Conservation (phyloP, 257 asterid species). For the Scutellaria barbata region DNA sequence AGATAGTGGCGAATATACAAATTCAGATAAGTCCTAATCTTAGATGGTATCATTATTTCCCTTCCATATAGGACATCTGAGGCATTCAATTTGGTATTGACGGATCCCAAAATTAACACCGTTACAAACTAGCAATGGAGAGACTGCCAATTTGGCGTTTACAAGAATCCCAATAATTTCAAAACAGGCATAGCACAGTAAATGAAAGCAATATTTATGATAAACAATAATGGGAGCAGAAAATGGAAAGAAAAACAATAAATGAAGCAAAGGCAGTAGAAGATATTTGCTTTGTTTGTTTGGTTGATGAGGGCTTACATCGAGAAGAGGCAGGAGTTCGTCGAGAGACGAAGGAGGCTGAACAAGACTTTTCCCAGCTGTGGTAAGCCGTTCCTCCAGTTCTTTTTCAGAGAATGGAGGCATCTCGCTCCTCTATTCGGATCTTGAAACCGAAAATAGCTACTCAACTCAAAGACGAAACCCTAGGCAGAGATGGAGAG, state of each 20-base stretch:
- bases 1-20: too few relatives aligned
- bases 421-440: constrained; percentile 36
- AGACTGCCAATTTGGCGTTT: constrained; percentile 12
- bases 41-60: too few relatives aligned
- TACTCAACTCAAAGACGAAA: constrained; percentile 28
- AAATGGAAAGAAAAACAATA: constrained; percentile 16
- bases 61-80: neutral
- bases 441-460: constrained; percentile 30
- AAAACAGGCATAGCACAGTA: constrained; percentile 10
- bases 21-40: too few relatives aligned
- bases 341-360: constrained; percentile 64
- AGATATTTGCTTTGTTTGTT: neutral
- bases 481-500: constrained; percentile 33
- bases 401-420: constrained; percentile 37
- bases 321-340: constrained; percentile 75
- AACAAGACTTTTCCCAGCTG: constrained; percentile 73
- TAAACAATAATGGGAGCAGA: constrained; percentile 6
- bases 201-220: constrained; percentile 18
- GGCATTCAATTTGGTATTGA: constrained; percentile 18
- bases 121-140: neutral
- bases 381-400: constrained; percentile 62
- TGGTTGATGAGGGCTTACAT: constrained; percentile 52
- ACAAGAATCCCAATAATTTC: constrained; percentile 5
- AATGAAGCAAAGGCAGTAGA: neutral
- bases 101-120: constrained; percentile 7